Evolutionary conservation across 2,329 filamentous ascomycete species (phyloP), one percentile per base, ranked within the genome.

Genomic region (Colletotrichum ledebouriae): DNA sequence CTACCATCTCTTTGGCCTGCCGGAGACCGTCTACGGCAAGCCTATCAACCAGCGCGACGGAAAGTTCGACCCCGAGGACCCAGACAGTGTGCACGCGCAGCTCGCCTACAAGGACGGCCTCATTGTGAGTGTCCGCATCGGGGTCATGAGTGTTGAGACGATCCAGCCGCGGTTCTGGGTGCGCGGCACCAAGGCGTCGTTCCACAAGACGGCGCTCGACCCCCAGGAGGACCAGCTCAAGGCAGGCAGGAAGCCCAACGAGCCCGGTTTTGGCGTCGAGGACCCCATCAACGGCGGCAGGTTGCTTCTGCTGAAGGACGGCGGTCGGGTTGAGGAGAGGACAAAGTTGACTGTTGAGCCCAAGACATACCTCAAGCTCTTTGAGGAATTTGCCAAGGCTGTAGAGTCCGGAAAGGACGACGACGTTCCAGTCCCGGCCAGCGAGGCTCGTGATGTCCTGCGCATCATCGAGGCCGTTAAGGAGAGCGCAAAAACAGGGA

Each of bases 161-260:
- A 82, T 87, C 70, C 92, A 95, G 81, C 82, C 91, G 67, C 83
- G 92, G 44, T 95, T 90, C 83, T 94, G 92, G 92, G 84, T 94
- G 10, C 84, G 92, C 29, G 93, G 93, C 22, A 87, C 87, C 17
- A 89, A 90, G 78, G 93, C 91, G 1, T 92, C 87, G 75, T 95
- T 90, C 79, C 90, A 87, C 81, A 95, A 94, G 84, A 80, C 82
- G 44, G 83, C 85, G 61, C 83, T 95, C 2, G 93, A 96, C 76
- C 82, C 88, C 1, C 92, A 95, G 78, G 93, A 96, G 80, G 87
- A 90, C 63, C 91, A 94, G 77, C 84, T 94, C 60, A 87, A 87
- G 76, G 83, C 80, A 2, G 92, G 92, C 9, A 78, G 87, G 72
- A 85, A 83, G 76, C 88, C 89, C 6, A 84, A 84, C 0, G 89